Evolutionary conservation across 352 stramenopile species (phyloP), one percentile per base, ranked within the genome.

Genomic region (Phytophthora pisi): DNA sequence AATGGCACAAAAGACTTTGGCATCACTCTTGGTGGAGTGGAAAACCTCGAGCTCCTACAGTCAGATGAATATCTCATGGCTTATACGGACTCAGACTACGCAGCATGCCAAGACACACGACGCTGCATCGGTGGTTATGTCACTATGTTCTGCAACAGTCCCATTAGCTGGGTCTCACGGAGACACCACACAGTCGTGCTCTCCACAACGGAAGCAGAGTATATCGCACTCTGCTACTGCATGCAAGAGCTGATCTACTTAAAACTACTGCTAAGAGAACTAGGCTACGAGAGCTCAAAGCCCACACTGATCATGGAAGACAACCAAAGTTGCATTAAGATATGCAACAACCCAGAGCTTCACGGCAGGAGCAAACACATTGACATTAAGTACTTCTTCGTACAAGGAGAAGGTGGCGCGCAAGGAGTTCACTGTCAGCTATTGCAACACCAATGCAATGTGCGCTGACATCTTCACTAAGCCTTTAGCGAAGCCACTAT

Each of bases 291-390:
- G 0, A 64, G 57, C 57, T 51, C 47, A 40, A 66, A 66, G 16
- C 16, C 58, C 13, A 65, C 49, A 26, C 23, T 59, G 40, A 66
- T 54, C 16, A 11, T 54, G 13, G 61, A 68, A 59, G 53, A 57
- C 47, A 68, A 68, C 34, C 61, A 68, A 58, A 55, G 30, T 42
- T 62, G 18, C 36, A 68, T 62, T n/a, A 49, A 59, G 11, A 57
- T 68, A 13, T 55, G 34, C 30, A 68, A 63, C n/a, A 68, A 68
- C 34, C 24, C 31, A 11, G 34, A 42, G 5, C 26, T 62, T 23
- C 61, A 63, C 24, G 51, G 43, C 5, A 43, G 2, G n/a, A 51
- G 30, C 5, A 59, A 68, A 36, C 61, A 68, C 38, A 68, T 58
- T 2, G 52, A 62, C 8, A 62, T 68, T 0, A 57, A 59, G 5